Base-by-base conservation (phyloP, 108 stramenopile species). In the Nitzschia palea region DNA sequence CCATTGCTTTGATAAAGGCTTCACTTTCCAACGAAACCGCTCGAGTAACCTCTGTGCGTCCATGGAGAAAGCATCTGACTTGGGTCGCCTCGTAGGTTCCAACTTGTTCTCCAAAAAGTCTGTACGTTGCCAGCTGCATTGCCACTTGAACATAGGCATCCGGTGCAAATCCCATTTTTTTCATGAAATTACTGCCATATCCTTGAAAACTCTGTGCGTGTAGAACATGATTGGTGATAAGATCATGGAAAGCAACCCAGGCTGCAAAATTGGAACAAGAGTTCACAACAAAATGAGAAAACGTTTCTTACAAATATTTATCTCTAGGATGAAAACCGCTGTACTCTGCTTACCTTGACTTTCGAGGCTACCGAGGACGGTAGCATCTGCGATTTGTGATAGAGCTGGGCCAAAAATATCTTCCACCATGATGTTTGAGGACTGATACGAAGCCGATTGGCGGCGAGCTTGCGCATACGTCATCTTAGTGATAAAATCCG, bases 71-170 rank as follows among this genome's bases (percentile, higher is more conserved):
- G 10, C 68, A 72, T 3, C 91, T 82, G 26, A 87, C 86, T 62
- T 89, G 88, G 37, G 88, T 84, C 14, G 91, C 80, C 61, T 93
- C 91, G 57, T 93, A 93, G 0, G 86, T 88, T 15, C 76, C 88
- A 3, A 81, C 85, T 71, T 77, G 82, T 61, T 84, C 69, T 15
- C 73, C 76, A 75, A 80, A 86, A 20, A 86, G 70, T 20, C 86
- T 71, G 54, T 86, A 91, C 1, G 83, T 76, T 9, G 90, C 93
- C 29, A 94, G 80, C 59, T 96, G 95, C 50, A 92, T 87, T 5
- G 90, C 90, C 73, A 86, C 80, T 80, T 96, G 92, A 17, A 90
- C 86, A 66, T 70, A 86, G 18, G 84, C 85, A 68, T 88, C 87
- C 6, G 87, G 87, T 18, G 85, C 71, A 25, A 78, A 75, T 29